Base-by-base conservation (phyloP, 1,139 yeast species). In the Scheffersomyces stambukii region DNA sequence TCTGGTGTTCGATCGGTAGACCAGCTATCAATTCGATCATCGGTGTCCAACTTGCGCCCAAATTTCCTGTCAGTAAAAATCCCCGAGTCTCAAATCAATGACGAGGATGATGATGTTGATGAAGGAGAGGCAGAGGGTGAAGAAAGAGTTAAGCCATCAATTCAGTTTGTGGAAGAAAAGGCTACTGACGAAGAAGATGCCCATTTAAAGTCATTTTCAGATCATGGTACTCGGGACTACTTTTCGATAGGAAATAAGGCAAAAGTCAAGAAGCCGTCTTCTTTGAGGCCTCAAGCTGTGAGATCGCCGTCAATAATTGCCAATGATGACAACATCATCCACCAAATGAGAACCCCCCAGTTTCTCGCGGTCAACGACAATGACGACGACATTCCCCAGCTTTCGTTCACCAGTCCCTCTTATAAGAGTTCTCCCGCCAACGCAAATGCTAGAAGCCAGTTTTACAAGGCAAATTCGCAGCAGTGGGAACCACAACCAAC, bases 11-110 rank as follows among this genome's bases (percentile, higher is more conserved):
- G 21, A 10, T 36, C 48, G 4, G 32, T 45, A 1, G 60, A 53
- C 30, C 52, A 44, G 13, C 31, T 53, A 10, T 63, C 70, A 4
- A 48, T 48, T 21, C 52, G 52, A 36, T 63, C 65, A 4, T 54
- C 60, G 2, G 47, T 46, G 37, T 58, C 62, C 28, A 64, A 54
- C 50, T 62, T 52, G 47, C 65, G 76, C 27, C 93, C 95, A 0
- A 78, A 80, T 31, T 86, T 86, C 47, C 75, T 85, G 23, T 83
- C 95, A 1, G 79, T 77, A 29, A 81, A 86, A 27, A 72, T 84
- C 30, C 95, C 95, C 2, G 72, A 76, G 33, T 77, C 95, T 0
- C 76, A 71, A 41, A 71, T 84, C 2, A 59, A 78, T 26, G 86
- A 79, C 33, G 83, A 79, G 30, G 85, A 81, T 0, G 51, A 48